Evolutionary conservation across 208 protist genomes (phyloP), one percentile per base, ranked within the genome.

Genomic region (Leishmania guyanensis): DNA sequence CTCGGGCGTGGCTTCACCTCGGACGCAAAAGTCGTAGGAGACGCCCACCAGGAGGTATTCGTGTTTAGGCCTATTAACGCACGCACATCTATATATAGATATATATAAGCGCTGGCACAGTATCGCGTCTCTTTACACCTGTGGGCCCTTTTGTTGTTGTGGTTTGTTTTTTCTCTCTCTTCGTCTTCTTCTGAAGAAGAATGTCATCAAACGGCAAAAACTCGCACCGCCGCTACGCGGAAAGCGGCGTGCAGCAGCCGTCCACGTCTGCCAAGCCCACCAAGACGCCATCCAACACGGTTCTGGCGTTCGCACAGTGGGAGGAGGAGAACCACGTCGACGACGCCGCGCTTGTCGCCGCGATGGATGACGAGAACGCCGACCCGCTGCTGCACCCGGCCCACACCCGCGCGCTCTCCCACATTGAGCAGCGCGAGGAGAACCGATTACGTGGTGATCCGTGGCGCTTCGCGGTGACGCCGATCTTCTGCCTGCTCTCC

Each of bases 401-500:
- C 17, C 81, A 75, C 53, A 77, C 54, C 12, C 75, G 75, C 20
- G 81, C 81, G 5, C 75, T 84, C 16, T 70, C 64, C 43, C 74
- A 86, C 62, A 56, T 86, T 5, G 75, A 79, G 51, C 33, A 79
- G 29, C 54, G 74, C 33, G 79, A 80, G 46, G 84, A 79, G 58
- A 43, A 26, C 2, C 77, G 78, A 26, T 50, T 86, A 36, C 82
- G 73, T 20, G 79, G 81, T 9, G 90, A 94, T 22, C 86, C 91
- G 58, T 90, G 88, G 87, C 88, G 91, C 33, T 93, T 92, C 75
- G 81, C 81, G 3, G 88, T 94, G 60, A 82, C 72, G 0, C 65
- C 79, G 5, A 86, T 91, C 29, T 93, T 94, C 75, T 92, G 86
- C 71, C 50, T 96, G 17, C 81, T 94, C 53, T 91, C 86, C 77